Evolutionary conservation across 179 eudicot species (phyloP), one percentile per base, ranked within the genome.

Genomic region (Vitellaria paradoxa): DNA sequence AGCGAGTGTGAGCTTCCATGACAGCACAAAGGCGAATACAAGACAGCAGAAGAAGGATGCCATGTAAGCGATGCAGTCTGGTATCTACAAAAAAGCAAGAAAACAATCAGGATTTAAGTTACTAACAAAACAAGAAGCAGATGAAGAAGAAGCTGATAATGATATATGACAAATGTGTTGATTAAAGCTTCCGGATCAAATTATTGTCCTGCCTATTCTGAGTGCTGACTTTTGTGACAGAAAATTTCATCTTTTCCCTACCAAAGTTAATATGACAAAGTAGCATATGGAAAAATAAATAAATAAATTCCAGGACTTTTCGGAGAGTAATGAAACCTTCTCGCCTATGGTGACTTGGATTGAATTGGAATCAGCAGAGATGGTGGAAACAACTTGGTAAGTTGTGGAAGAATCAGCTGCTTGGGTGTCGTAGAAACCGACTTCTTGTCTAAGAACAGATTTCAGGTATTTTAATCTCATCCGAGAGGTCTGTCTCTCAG

Each of bases 391-490:
- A 55, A 87, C 87, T 84, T 84, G 84, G 62, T 73, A 87, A 76
- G 86, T 87, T 20, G 75, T 81, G 4, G 90, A 85, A 62, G 89
- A 80, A 70, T 85, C 87, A 13, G 86, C 83, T 59, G 79, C 83
- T 74, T 87, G 87, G 10, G 87, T 82, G 62, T 87, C 87, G 24
- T 84, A 87, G 81, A 84, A 87, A 47, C 89, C 85, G 46, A 87
- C 87, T 56, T 87, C 89, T 84, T 87, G 89, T 69, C 82, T 82
- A 13, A 87, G 87, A 62, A 84, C 87, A 71, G 89, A 81, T 84
- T 84, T 87, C 42, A 84, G 82, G 78, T 87, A 87, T 63, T 84
- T 82, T 20, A 84, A 50, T 84, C 89, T 84, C 87, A 87, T 87
- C 42, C 89, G 72, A 55, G 87, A 85, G 52, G 87, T 84, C 78